phyloP scores from a whole-genome alignment of 176 grass and related monocot genomes.

The Zoysia japonica region DNA sequence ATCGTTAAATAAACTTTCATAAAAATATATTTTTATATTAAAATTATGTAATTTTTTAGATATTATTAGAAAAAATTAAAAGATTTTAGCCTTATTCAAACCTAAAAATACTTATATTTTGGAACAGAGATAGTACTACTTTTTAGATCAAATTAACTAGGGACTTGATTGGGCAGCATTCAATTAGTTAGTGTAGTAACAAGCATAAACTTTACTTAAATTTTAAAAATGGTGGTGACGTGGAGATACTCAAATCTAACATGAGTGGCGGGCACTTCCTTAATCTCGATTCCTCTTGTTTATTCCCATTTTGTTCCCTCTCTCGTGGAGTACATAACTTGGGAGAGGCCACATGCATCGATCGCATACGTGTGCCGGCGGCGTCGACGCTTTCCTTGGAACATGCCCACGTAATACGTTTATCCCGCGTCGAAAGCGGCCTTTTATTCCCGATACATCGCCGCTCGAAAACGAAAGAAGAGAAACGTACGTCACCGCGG shows the following conservation, averaged over 20 bases:
- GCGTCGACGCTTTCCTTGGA: background rate
- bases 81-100: no score
- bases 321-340: background rate
- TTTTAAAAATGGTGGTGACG: background rate
- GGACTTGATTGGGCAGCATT: background rate
- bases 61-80: no score
- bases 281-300: background rate
- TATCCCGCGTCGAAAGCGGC: background rate
- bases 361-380: background rate
- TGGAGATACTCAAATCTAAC: background rate
- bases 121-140: no score
- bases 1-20: no score
- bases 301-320: background rate
- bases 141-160: no score
- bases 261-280: background rate
- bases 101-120: no score
- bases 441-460: background rate
- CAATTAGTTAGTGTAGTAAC: background rate
- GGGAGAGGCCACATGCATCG: background rate
- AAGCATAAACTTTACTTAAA: background rate
- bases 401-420: constrained; percentile 10
- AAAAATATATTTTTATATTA: no score
- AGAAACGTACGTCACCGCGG: constrained; percentile 11
- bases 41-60: no score
- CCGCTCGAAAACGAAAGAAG: background rate